phyloP scores from a whole-genome alignment of 441 rosid genomes.

The Biscutella laevigata region DNA sequence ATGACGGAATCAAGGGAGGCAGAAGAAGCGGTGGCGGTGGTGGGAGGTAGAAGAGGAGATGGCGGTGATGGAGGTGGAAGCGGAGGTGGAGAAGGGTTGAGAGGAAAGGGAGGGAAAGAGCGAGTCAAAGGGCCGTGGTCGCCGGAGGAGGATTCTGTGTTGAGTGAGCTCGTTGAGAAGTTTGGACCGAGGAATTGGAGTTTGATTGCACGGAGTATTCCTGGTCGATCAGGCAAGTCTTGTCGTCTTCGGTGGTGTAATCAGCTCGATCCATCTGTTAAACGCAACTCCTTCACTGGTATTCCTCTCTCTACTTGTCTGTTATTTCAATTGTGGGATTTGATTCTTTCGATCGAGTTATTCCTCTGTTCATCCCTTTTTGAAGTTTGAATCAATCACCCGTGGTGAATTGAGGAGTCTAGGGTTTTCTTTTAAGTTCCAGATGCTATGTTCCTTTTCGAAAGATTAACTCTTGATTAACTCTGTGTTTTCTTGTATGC shows the following conservation, averaged over 20 bases:
- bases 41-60: conserved; percentile 15
- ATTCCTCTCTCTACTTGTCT: background rate
- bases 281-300: conserved; percentile 72
- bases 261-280: conserved; percentile 75
- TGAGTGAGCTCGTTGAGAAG: conserved; percentile 52
- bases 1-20: conserved; percentile 21
- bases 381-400: background rate
- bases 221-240: conserved; percentile 80
- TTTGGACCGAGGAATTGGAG: conserved; percentile 81
- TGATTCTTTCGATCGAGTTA: background rate
- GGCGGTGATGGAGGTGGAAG: conserved; percentile 14
- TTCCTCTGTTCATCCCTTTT: conserved; percentile 6
- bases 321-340: background rate
- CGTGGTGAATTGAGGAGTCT: conserved; percentile 7
- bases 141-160: conserved; percentile 59
- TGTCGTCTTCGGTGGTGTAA: conserved; percentile 95
- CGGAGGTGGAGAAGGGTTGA: conserved; percentile 19
- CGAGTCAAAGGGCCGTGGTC: conserved; percentile 78
- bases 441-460: background rate
- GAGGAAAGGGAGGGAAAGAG: conserved; percentile 28
- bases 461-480: background rate
- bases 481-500: background rate
- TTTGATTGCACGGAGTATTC: conserved; percentile 60
- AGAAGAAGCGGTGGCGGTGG: conserved; percentile 18
- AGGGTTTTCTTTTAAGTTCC: background rate